Base-by-base conservation (phyloP, 768 basidiomycete genomes). In the Amanita subjunquillea region DNA sequence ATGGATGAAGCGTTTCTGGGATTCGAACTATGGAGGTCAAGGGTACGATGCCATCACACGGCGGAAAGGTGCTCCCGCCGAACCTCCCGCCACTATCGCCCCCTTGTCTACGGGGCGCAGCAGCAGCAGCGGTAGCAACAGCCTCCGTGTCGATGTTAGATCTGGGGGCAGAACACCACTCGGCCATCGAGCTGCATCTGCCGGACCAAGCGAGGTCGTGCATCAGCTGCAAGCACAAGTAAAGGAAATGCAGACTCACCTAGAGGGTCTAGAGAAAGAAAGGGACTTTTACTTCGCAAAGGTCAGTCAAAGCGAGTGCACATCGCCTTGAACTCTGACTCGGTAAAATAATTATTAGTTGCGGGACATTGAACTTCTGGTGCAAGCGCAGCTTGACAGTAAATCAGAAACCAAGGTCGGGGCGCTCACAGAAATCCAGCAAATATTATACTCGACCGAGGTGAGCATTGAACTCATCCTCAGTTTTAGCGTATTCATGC, bases 281-380 rank as follows among this genome's bases (percentile, higher is more conserved):
- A 74, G 94, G 43, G 94, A 98, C 66, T 98, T 99, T 68, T 99
- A 99, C 70, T 99, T 98, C 67, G 84, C 87, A 62, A 99, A 97
- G 81, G 94, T 95, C 59, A 44, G 76, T 60, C 27, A 39, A 29
- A 30, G 12, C 34, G 29, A 8, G 36, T 51, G n/a, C 23, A 23
- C 37, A 43, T 43, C 17, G 3, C 36, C 10, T 46, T 17, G 22
- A n/a, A 44, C 48, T 45, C 23, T 37, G 32, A 17, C 39, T 25
- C 38, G 23, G 6, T 4, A 44, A 17, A 50, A 50, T 7, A 3
- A 47, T 42, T 44, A 34, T 20, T 42, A 98, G 92, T 79, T 99
- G 51, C 85, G 96, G 32, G 88, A 95, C 54, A 98, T 99, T 60
- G 96, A 99, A 69, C 87, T 98, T 58, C 73, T 97, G 27, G 91